Base-by-base conservation (phyloP, 176 grass and related monocot genomes). In the Cenchrus americanus region DNA sequence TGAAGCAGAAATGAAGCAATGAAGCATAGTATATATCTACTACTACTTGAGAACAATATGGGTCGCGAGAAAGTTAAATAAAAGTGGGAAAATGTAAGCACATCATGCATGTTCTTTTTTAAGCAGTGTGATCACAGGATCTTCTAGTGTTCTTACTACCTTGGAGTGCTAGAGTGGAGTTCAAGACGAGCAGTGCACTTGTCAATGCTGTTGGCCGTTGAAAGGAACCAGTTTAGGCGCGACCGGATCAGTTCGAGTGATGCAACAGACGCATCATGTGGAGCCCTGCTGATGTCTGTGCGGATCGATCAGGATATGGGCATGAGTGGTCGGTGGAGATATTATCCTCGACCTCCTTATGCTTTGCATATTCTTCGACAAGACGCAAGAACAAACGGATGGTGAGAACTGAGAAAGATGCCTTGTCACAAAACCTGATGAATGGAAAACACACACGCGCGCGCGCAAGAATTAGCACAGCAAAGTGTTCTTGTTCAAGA, bases 141-240 rank as follows among this genome's bases (percentile, higher is more conserved):
- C 21, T 34, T 75, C 46, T 65, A 22, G 19, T 37, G 19, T 37
- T 37, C 34, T 44, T 69, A 61, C 61, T 66, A 69, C 50, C 52
- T 10, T 47, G 30, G 23, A 57, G 18, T 17, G 54, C 2, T 61
- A 61, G n/a, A 62, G 57, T 51, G 10, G 26, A 41, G 19, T 42
- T 75, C 46, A 75, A 23, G 30, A 66, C 64, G 34, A 67, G 82
- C 61, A 40, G 3, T 5, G 9, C 37, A 44, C 6, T 57, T 76
- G 61, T 84, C 73, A n/a, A n/a, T 72, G 67, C 15, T 65, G 18
- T 52, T 79, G 21, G 55, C 26, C 64, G 6, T 21, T 86, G 55
- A 63, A 79, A 43, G 55, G 19, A 71, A 62, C n/a, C 2, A 68
- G 66, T 40, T 71, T 71, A 62, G 55, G 43, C 27, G 66, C 22